Evolutionary conservation across 202 grass and related monocot genomes (phyloP).

Genomic region (Panicum virgatum): DNA sequence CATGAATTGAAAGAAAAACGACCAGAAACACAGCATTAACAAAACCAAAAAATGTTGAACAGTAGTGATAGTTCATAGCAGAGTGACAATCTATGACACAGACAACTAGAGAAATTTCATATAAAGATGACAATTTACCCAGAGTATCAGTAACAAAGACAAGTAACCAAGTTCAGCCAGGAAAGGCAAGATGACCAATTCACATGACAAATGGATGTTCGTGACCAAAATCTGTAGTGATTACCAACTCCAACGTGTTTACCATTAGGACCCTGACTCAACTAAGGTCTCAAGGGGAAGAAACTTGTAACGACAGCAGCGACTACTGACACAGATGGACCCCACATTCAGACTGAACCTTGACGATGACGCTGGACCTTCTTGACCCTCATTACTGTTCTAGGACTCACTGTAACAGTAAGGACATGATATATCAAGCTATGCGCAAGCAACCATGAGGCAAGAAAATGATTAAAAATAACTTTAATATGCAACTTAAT

Average conservation of each 20-base stretch:
- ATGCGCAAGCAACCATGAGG: conserved; percentile 48
- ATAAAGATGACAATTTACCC: conserved; percentile 41
- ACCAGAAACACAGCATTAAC: conserved; percentile 6
- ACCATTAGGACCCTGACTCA: conserved; percentile 49
- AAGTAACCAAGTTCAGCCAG: conserved; percentile 44
- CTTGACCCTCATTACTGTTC: conserved; percentile 80
- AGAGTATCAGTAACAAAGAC: conserved; percentile 36
- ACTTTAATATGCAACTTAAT: conserved; percentile 2
- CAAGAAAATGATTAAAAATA: conserved; percentile 30
- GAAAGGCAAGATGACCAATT: conserved; percentile 20
- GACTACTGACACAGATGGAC: conserved; percentile 71
- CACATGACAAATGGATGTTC: conserved; percentile 50
- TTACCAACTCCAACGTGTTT: conserved; percentile 48
- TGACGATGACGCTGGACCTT: conserved; percentile 85
- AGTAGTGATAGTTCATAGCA: conserved; percentile 31
- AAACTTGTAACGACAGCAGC: conserved; percentile 58
- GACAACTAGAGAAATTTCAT: conserved; percentile 42
- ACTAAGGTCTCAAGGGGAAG: conserved; percentile 58
- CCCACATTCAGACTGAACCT: conserved; percentile 75
- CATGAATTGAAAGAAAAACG: conserved; percentile 15
- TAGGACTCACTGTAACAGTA: conserved; percentile 98
- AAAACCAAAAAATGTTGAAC: conserved; percentile 5
- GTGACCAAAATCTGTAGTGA: conserved; percentile 45
- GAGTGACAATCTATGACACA: conserved; percentile 54
- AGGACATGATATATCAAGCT: conserved; percentile 67